Percentiles rank a stretch among this genome's conserved stretches.
phyloP scores from a whole-genome alignment of 257 asterid genomes.

The Ocimum tenuiflorum region DNA sequence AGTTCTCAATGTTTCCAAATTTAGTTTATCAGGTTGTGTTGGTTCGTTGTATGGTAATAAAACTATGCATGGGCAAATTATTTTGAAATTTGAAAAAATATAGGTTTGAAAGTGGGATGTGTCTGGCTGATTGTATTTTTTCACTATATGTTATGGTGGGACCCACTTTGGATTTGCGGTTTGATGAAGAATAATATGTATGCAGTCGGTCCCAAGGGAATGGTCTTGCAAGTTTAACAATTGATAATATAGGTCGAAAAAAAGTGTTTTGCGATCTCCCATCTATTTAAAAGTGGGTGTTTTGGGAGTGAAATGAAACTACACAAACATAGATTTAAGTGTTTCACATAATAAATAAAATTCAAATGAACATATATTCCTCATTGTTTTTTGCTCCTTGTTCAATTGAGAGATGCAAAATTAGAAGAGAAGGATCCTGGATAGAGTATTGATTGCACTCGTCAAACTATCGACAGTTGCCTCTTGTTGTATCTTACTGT shows the following conservation, averaged over 20 bases:
- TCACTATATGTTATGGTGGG: too few relatives aligned
- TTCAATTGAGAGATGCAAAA: too few relatives aligned
- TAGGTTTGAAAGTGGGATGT: too few relatives aligned
- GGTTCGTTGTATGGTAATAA: neutral
- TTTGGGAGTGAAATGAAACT: neutral
- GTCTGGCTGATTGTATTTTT: too few relatives aligned
- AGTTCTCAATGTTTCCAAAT: neutral
- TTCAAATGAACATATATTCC: too few relatives aligned
- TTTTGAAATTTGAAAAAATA: neutral
- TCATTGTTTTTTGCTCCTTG: too few relatives aligned
- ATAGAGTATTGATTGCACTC: neutral
- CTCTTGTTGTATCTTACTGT: neutral
- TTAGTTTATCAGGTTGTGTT: neutral
- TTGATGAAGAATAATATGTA: too few relatives aligned
- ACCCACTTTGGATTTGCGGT: too few relatives aligned
- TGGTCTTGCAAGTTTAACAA: too few relatives aligned
- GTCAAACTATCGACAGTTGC: neutral
- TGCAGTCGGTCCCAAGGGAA: too few relatives aligned
- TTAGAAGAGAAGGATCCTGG: too few relatives aligned
- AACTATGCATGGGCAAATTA: neutral
- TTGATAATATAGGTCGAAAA: neutral
- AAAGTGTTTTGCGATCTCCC: neutral
- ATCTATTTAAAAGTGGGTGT: neutral
- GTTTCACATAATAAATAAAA: neutral
- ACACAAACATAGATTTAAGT: neutral